phyloP scores from a whole-genome alignment of 805 yeast species.

The Yamadazyma laniorum region DNA sequence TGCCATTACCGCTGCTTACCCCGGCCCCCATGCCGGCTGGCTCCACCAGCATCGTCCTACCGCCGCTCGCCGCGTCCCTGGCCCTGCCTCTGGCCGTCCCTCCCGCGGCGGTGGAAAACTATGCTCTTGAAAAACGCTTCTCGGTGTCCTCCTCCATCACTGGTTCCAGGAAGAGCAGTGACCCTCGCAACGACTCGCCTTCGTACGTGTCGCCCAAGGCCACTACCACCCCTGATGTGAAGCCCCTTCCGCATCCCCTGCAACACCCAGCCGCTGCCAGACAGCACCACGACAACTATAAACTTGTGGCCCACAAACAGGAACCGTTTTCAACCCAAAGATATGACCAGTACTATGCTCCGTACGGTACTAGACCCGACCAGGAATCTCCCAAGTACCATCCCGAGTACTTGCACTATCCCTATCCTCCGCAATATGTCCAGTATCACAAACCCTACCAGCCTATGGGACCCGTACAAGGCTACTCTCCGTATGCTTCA shows the following conservation, averaged over 20 bases:
- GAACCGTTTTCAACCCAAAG: not conserved
- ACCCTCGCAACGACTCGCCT: slow-evolving; percentile 1
- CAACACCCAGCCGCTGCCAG: not conserved
- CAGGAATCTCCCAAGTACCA: not conserved
- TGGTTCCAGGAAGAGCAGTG: slow-evolving; percentile 4
- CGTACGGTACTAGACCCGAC: not conserved
- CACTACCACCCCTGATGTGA: not conserved
- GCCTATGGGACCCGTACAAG: not conserved
- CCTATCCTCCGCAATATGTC: not conserved
- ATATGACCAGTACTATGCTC: not conserved
- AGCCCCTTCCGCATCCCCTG: not conserved
- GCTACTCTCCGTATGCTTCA: no score
- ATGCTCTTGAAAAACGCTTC: slow-evolving; percentile 8
- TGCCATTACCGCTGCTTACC: not conserved
- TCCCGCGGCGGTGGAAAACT: slow-evolving; percentile 5
- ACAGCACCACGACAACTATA: not conserved
- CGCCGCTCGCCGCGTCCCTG: not conserved
- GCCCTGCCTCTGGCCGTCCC: slow-evolving; percentile 1
- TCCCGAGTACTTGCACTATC: not conserved
- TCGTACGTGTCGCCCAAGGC: slow-evolving; percentile 1
- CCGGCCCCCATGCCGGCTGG: not conserved
- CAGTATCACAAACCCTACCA: not conserved
- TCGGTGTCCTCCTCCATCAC: slow-evolving; percentile 12
- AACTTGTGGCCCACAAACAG: not conserved
- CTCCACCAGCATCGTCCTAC: not conserved